These are phyloP conservation scores for Fusarium poae DNA, from an alignment of 2,329 filamentous ascomycete species.

Conservation along the genomic window DNA sequence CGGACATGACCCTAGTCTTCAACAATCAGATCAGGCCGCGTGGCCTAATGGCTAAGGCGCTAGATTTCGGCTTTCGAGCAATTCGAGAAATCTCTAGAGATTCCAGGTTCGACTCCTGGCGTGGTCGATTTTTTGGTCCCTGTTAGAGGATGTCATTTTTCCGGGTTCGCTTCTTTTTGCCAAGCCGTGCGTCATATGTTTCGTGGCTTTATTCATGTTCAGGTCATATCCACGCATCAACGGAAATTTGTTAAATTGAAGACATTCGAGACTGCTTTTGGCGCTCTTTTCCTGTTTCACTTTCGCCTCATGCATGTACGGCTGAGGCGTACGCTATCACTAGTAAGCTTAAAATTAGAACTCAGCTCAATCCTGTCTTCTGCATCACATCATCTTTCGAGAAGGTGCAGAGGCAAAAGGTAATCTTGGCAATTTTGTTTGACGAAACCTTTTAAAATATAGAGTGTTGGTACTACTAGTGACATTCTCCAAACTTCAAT, in stretches of 20 bases:
- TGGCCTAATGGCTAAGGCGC: conserved; percentile 56
- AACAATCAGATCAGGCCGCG: conserved; percentile 47
- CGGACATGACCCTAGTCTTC: background rate
- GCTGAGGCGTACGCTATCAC: background rate
- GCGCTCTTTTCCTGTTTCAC: background rate
- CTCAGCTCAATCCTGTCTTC: background rate
- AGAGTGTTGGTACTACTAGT: background rate
- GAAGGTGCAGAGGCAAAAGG: background rate
- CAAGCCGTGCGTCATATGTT: background rate
- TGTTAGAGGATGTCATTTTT: background rate
- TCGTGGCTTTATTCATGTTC: background rate
- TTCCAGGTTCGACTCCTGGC: conserved; percentile 56
- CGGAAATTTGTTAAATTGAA: background rate
- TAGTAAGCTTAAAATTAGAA: conserved; percentile 13
- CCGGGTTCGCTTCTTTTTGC: background rate
- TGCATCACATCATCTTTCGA: background rate
- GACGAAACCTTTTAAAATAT: background rate
- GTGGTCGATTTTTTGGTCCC: conserved; percentile 45
- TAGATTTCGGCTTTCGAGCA: conserved; percentile 52
- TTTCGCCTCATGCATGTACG: conserved; percentile 11
- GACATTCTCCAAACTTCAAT: conserved; percentile 1
- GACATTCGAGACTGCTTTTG: background rate
- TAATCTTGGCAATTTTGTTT: background rate
- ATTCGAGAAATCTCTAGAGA: conserved; percentile 49
- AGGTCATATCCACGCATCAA: background rate